These are phyloP conservation scores for Amylostereum chailletii DNA, from an alignment of 1,284 basidiomycete genomes.

Conservation along the genomic window DNA sequence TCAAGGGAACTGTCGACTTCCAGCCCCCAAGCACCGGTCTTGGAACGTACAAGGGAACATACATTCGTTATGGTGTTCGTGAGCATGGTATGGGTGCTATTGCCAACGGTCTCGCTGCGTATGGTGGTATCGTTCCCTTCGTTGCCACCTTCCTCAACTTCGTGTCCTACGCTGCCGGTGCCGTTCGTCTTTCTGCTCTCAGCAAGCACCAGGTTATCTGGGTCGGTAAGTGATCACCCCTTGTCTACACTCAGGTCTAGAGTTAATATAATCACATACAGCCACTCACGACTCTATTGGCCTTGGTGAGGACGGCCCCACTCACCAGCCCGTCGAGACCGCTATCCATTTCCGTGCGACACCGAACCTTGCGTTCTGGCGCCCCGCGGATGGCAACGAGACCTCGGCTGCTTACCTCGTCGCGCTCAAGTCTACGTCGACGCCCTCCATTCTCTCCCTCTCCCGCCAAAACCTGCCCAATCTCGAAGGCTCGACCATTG, in stretches of 20 bases:
- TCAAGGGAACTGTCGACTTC: slow-evolving; percentile 82
- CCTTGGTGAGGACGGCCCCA: slow-evolving; percentile 93
- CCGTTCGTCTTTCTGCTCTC: slow-evolving; percentile 85
- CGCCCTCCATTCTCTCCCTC: slow-evolving; percentile 83
- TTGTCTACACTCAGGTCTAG: background rate
- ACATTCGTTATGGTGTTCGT: slow-evolving; percentile 94
- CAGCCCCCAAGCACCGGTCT: slow-evolving; percentile 83
- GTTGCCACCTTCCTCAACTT: slow-evolving; percentile 93
- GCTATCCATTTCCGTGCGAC: slow-evolving; percentile 81
- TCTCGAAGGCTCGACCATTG: slow-evolving; percentile 81
- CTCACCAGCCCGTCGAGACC: slow-evolving; percentile 92
- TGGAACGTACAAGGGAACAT: slow-evolving; percentile 81
- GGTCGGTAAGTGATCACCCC: slow-evolving; percentile 57
- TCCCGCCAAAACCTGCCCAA: slow-evolving; percentile 92
- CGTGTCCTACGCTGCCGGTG: slow-evolving; percentile 89
- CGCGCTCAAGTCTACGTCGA: slow-evolving; percentile 64
- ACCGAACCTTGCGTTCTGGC: slow-evolving; percentile 89
- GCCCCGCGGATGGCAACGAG: slow-evolving; percentile 92
- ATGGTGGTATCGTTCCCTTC: slow-evolving; percentile 81
- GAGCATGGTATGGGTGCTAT: slow-evolving; percentile 97
- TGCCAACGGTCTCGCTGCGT: slow-evolving; percentile 83
- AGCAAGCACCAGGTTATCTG: slow-evolving; percentile 88
- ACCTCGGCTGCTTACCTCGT: slow-evolving; percentile 85
- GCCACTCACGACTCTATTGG: slow-evolving; percentile 88
- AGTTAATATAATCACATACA: slow-evolving; percentile 18